A percentile compares a stretch with the other conserved stretches of the same genome.
Evolutionary conservation across 225 moss, liverwort and hornwort species (phyloP).

Genomic region (Neckera pumila): DNA sequence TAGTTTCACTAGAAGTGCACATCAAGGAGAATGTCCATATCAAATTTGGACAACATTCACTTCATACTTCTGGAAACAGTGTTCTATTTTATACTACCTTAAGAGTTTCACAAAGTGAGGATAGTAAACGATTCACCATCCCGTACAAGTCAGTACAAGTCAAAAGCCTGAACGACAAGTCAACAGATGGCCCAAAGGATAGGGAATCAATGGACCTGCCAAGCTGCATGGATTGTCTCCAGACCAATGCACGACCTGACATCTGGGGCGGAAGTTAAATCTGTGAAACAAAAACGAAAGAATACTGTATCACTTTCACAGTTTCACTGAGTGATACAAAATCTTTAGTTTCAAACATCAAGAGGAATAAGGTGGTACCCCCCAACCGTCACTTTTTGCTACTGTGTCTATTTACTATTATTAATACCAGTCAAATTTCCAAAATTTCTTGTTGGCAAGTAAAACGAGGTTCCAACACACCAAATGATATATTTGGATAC

Average conservation of each 20-base stretch:
- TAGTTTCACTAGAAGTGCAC: neutral
- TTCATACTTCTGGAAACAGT: neutral
- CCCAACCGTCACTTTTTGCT: neutral
- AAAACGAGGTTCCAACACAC: neutral
- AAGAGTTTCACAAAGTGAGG: neutral
- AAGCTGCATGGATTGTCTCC: slow-evolving; percentile 97
- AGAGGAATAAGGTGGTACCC: neutral
- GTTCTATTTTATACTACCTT: neutral
- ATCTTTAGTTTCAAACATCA: neutral
- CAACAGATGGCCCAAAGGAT: neutral
- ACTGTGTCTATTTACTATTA: neutral
- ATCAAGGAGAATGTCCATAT: neutral
- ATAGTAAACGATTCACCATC: neutral
- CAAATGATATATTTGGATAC: neutral
- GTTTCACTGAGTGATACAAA: neutral
- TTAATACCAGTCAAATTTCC: neutral
- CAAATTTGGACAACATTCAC: neutral
- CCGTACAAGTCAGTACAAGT: neutral
- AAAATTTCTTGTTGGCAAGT: neutral
- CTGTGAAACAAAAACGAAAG: slow-evolving; percentile 1
- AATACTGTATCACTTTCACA: neutral
- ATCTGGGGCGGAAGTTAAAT: slow-evolving; percentile 41
- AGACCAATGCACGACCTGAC: slow-evolving; percentile 73
- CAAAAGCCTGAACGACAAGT: neutral
- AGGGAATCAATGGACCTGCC: slow-evolving; percentile 40